A percentile compares a stretch with the other conserved stretches of the same genome.
Conservation (phyloP, 192 early-diverging fungal genomes). For the Gonapodya sp. region DNA sequence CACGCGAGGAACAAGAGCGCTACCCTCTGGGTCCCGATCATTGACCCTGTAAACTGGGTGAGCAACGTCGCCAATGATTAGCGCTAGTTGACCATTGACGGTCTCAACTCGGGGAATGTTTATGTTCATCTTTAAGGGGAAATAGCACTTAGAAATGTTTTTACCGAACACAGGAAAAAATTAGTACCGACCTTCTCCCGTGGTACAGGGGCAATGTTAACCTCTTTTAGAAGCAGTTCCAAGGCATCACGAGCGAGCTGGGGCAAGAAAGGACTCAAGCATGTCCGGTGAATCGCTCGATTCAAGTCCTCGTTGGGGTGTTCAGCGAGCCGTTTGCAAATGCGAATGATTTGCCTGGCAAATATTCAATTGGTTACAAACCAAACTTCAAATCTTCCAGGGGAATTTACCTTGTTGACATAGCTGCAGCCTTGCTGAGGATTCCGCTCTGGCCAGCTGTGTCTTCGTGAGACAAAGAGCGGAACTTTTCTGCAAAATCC, state of each 20-base stretch:
- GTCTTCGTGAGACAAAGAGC: slow-evolving; percentile 44
- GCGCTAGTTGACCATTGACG: neutral
- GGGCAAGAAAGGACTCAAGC: slow-evolving; percentile 63
- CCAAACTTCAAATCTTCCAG: slow-evolving; percentile 54
- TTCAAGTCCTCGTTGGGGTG: slow-evolving; percentile 56
- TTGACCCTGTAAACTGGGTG: neutral
- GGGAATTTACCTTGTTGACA: slow-evolving; percentile 44
- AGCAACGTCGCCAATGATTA: neutral
- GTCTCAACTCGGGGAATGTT: neutral
- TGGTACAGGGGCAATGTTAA: neutral
- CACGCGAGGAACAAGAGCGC: slow-evolving; percentile 5
- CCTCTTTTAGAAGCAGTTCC: slow-evolving; percentile 38
- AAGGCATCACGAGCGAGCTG: slow-evolving; percentile 50
- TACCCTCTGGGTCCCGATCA: neutral
- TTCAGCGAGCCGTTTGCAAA: slow-evolving; percentile 49
- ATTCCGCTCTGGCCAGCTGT: slow-evolving; percentile 43
- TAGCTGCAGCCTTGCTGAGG: slow-evolving; percentile 33
- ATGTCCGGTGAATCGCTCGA: slow-evolving; percentile 49
- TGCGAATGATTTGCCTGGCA: slow-evolving; percentile 65
- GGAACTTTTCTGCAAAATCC: slow-evolving; percentile 49
- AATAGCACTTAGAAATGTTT: too few species aligned
- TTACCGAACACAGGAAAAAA: too few species aligned
- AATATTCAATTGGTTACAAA: slow-evolving; percentile 45
- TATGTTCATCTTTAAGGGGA: neutral
- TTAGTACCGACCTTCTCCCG: neutral